Evolutionary conservation across 768 basidiomycete species (phyloP).

Genomic region (Rhizopogon vulgaris): DNA sequence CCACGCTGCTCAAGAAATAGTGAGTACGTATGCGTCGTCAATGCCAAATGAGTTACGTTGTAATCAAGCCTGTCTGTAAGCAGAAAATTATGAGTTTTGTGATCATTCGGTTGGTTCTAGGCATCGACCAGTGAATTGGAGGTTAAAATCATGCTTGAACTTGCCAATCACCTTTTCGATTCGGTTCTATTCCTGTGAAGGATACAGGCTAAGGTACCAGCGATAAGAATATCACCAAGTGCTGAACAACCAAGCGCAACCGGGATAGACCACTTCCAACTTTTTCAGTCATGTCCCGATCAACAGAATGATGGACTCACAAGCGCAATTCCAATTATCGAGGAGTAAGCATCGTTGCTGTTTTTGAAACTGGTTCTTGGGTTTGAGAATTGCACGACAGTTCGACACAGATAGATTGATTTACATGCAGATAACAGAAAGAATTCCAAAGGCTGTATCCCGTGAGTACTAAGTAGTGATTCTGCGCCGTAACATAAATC

Average conservation of each 20-base stretch:
- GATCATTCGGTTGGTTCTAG: constrained; percentile 14
- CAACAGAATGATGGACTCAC: background rate
- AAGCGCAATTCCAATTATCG: background rate
- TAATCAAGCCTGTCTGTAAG: constrained; percentile 24
- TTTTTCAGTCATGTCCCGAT: background rate
- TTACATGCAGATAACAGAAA: background rate
- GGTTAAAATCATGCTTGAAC: background rate
- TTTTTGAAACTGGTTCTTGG: background rate
- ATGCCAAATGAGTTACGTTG: constrained; percentile 10
- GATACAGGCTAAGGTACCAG: constrained; percentile 13
- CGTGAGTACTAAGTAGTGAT: background rate
- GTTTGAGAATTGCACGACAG: background rate
- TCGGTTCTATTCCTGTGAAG: constrained; percentile 5
- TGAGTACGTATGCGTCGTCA: background rate
- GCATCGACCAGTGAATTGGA: background rate
- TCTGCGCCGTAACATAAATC: background rate
- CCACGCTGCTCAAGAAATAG: constrained; percentile 7
- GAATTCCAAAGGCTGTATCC: background rate
- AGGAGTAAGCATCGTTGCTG: background rate
- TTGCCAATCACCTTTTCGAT: constrained; percentile 9
- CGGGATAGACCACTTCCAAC: constrained; percentile 14
- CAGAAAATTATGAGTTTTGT: constrained; percentile 12
- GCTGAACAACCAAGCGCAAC: constrained; percentile 20
- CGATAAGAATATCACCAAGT: constrained; percentile 15
- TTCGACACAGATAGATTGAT: background rate